Base-by-base conservation (phyloP, 805 yeast genomes). In the Ogataea trehaloabstinens region DNA sequence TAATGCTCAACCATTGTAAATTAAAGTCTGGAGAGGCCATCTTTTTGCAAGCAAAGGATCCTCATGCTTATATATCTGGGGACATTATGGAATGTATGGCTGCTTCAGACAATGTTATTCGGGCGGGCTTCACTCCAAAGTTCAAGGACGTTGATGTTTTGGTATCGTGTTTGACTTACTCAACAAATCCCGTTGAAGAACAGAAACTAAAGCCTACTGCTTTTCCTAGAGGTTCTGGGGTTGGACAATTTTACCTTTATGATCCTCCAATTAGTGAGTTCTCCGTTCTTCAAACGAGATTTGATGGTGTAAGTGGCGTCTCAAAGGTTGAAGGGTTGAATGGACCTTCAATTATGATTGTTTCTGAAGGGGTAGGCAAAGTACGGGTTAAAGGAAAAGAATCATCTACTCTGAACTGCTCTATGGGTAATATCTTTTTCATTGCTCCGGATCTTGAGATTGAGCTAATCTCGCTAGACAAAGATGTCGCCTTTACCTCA, bases 31-130 rank as follows among this genome's bases (percentile, higher is more conserved):
- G 99, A 46, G 95, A 93, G 69, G 98, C 97, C 41, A 89, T 93
- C 82, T 93, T 90, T 60, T 73, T 93, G 61, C 88, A 87, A 59
- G 98, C 99, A 31, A 87, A 88, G 67, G 97, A 90, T 64, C 98
- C 98, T 19, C 99, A 93, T 65, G 99, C 99, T 24, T 93, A 93
- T 66, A 91, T 93, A 45, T 75, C 83, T 39, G 99, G 99, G 50
- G 98, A 93, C 64, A 93, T 93, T 52, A 90, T 93, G 58, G 99
- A 93, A 71, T 93, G 99, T 71, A 93, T 93, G 99, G 99, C 99
- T 30, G 97, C 99, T 6, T 83, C 95, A 28, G 99, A 93, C 64
- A 93, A 93, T 56, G 99, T 93, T 41, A 97, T 93, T 35, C 80
- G 99, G 64, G 95, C 97, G 4, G 99, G 99, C 11, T 93, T 93